Evolutionary conservation across 208 protist species (phyloP).

Genomic region (Willaertia magna): DNA sequence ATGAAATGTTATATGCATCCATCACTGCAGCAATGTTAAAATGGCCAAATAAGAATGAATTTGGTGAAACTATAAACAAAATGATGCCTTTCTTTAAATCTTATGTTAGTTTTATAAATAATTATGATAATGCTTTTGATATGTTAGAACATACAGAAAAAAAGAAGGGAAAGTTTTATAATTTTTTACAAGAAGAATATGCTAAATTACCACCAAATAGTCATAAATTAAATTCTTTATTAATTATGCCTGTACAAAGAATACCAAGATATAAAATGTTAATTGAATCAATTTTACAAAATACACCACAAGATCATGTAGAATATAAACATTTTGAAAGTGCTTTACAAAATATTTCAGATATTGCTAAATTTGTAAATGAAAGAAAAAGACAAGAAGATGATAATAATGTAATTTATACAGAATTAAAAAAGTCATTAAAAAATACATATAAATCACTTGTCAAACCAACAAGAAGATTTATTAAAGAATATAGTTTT

Average conservation of each 20-base stretch:
- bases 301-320: neutral
- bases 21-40: neutral
- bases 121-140: constrained; percentile 5
- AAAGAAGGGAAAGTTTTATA: neutral
- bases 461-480: neutral
- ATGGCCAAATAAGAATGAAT: neutral
- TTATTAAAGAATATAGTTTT: neutral
- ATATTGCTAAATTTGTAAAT: neutral
- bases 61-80: neutral
- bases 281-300: neutral
- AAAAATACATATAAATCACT: neutral
- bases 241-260: neutral
- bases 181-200: neutral
- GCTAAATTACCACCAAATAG: neutral
- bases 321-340: neutral
- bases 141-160: neutral
- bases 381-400: constrained; percentile 2
- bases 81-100: neutral
- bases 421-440: neutral
- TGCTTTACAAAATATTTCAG: neutral
- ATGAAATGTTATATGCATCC: neutral
- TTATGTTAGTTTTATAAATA: neutral
- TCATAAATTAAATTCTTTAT: neutral
- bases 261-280: constrained; percentile 7
- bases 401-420: neutral